Conservation (phyloP, 2,329 filamentous ascomycete genomes). For the Teratosphaeria zuluensis region DNA sequence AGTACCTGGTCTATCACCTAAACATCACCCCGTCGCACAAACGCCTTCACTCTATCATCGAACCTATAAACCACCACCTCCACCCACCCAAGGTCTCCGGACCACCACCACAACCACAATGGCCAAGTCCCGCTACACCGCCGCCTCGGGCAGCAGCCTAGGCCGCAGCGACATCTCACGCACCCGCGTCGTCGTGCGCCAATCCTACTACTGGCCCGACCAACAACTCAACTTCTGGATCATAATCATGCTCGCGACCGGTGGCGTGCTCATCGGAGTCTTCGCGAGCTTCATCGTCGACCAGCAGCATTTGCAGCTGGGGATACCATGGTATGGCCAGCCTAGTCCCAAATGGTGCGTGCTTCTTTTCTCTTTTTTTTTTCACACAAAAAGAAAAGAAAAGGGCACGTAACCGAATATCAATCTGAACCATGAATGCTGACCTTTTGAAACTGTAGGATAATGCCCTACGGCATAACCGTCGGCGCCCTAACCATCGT, state of each 20-base stretch:
- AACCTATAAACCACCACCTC: neutral
- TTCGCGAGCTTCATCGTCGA: slow-evolving; percentile 52
- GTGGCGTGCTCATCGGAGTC: slow-evolving; percentile 49
- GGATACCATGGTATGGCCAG: slow-evolving; percentile 48
- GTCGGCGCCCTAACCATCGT: slow-evolving; percentile 46
- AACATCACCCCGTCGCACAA: neutral
- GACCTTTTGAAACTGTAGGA: slow-evolving; percentile 32
- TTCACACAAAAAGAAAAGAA: neutral
- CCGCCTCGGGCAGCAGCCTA: slow-evolving; percentile 13
- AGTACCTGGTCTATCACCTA: too few species aligned
- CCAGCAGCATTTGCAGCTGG: slow-evolving; percentile 45
- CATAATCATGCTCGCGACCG: slow-evolving; percentile 50
- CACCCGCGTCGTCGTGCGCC: slow-evolving; percentile 32
- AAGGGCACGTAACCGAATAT: neutral
- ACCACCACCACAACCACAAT: neutral
- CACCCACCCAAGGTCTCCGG: too few species aligned
- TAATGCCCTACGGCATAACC: slow-evolving; percentile 55
- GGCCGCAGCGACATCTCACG: slow-evolving; percentile 16
- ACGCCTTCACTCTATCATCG: neutral
- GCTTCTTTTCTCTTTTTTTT: neutral
- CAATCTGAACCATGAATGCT: too few species aligned
- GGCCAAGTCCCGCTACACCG: neutral
- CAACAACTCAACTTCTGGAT: slow-evolving; percentile 56
- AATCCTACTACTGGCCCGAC: slow-evolving; percentile 56
- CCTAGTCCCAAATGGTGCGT: neutral